phyloP scores from a whole-genome alignment of 192 early-diverging fungal genomes.

The Podila epicladia region DNA sequence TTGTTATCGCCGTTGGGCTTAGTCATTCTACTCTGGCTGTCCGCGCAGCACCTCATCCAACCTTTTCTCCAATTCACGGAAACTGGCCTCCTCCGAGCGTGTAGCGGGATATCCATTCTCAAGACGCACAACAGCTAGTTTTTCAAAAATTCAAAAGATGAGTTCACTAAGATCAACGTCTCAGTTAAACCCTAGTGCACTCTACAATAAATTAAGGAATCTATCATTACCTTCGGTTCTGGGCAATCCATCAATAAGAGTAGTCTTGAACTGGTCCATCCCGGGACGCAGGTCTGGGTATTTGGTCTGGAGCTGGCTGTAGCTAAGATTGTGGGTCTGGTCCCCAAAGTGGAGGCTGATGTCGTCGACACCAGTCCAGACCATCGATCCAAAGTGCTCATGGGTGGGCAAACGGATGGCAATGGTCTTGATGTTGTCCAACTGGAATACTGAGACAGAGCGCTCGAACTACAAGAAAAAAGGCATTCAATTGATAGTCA shows the following conservation, averaged over 20 bases:
- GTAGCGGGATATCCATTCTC: conserved; percentile 39
- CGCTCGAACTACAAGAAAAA: conserved; percentile 5
- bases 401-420: conserved; percentile 24
- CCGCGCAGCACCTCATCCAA: conserved; percentile 43
- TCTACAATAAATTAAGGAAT: not conserved
- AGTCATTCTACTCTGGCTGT: conserved; percentile 1
- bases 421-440: conserved; percentile 37
- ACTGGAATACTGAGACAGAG: conserved; percentile 21
- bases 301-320: conserved; percentile 21
- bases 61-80: conserved; percentile 13
- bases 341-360: conserved; percentile 28
- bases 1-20: not conserved
- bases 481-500: too few relatives aligned
- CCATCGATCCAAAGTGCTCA: conserved; percentile 45
- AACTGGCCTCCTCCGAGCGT: conserved; percentile 30
- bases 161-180: not conserved
- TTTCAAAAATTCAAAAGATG: not conserved
- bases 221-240: conserved; percentile 33
- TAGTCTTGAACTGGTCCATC: conserved; percentile 41
- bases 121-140: conserved; percentile 33
- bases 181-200: not conserved
- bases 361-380: conserved; percentile 41
- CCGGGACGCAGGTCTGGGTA: conserved; percentile 19
- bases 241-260: conserved; percentile 23
- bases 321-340: conserved; percentile 24